These are phyloP conservation scores for Coemansia sp. DNA, from an alignment of 192 early-diverging fungal species.

Conservation along the genomic window DNA sequence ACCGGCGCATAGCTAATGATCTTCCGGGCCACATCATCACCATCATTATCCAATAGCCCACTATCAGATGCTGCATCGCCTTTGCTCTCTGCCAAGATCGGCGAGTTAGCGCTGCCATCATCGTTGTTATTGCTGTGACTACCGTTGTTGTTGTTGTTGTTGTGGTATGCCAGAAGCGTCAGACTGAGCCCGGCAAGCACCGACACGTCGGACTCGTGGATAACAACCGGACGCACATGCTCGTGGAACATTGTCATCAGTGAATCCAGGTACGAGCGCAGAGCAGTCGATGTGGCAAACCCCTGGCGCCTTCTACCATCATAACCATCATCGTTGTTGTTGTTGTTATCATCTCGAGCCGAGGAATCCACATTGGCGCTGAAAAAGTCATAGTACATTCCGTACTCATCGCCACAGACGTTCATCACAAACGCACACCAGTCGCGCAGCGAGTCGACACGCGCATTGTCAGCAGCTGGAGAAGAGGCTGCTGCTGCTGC, in stretches of 20 bases:
- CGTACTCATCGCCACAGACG: slow-evolving; percentile 81
- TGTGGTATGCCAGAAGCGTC: slow-evolving; percentile 37
- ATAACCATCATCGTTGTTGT: neutral
- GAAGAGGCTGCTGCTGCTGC: neutral
- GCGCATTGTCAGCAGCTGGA: neutral
- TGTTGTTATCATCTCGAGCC: neutral
- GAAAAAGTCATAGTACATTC: slow-evolving; percentile 81
- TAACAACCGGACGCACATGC: slow-evolving; percentile 82
- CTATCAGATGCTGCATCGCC: no score
- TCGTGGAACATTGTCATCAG: slow-evolving; percentile 78
- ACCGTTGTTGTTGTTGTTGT: neutral
- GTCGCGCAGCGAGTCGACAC: slow-evolving; percentile 35
- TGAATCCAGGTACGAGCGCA: slow-evolving; percentile 73
- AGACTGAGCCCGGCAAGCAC: slow-evolving; percentile 79
- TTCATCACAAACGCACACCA: slow-evolving; percentile 82
- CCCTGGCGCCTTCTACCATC: slow-evolving; percentile 63
- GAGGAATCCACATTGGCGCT: neutral
- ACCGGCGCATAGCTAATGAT: slow-evolving; percentile 26
- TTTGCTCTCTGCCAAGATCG: no score
- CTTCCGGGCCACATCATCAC: neutral
- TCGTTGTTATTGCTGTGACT: neutral
- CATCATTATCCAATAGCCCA: neutral
- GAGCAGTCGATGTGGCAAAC: slow-evolving; percentile 57
- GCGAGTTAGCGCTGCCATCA: neutral
- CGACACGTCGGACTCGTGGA: slow-evolving; percentile 80